Conservation (phyloP, 768 basidiomycete genomes). For the Galerina marginata region DNA sequence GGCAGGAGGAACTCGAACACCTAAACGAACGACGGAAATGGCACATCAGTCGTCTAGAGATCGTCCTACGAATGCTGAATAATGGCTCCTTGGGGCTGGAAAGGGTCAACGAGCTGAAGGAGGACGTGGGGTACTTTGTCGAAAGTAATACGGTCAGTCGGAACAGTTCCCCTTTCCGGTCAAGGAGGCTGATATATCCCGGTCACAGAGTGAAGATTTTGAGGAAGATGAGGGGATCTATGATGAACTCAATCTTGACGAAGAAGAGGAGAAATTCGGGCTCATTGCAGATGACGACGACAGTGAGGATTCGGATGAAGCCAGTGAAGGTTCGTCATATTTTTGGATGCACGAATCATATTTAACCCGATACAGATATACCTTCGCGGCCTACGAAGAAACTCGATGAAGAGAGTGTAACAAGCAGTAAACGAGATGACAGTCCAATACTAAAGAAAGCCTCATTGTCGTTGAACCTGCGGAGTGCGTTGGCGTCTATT, state of each 20-base stretch:
- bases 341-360: neutral
- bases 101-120: conserved; percentile 81
- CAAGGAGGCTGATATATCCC: neutral
- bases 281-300: conserved; percentile 78
- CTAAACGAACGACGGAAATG: conserved; percentile 94
- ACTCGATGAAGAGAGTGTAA: conserved; percentile 77
- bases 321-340: conserved; percentile 65
- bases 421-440: conserved; percentile 77
- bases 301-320: conserved; percentile 76
- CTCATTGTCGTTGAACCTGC: conserved; percentile 59
- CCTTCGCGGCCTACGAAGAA: conserved; percentile 77
- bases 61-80: conserved; percentile 90
- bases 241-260: conserved; percentile 95
- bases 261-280: conserved; percentile 94
- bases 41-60: conserved; percentile 92
- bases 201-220: conserved; percentile 88
- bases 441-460: conserved; percentile 86
- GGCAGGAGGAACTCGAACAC: conserved; percentile 82
- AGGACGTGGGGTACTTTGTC: conserved; percentile 96
- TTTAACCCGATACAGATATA: conserved; percentile 47
- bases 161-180: neutral
- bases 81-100: conserved; percentile 90
- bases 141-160: conserved; percentile 88
- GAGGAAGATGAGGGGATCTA: conserved; percentile 98
- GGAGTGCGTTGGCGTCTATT: conserved; percentile 60